phyloP scores from a whole-genome alignment of 1,284 basidiomycete genomes.

The Ceratobasidium papillatum region DNA sequence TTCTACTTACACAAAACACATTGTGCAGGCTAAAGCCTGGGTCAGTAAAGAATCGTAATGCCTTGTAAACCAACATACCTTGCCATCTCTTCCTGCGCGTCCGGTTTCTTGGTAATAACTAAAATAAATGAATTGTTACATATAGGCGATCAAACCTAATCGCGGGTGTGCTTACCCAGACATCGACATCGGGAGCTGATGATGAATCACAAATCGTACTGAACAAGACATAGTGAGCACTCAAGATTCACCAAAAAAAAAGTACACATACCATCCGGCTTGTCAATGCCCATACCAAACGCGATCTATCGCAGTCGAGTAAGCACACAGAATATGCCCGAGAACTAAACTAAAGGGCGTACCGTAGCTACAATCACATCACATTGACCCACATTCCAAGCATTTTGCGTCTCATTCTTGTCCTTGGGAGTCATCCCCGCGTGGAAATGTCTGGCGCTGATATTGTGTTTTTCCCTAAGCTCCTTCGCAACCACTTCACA shows the following conservation, averaged over 20 bases:
- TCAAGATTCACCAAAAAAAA: conserved; percentile 26
- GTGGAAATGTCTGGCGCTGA: conserved; percentile 87
- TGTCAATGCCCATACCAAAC: conserved; percentile 99
- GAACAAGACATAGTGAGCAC: conserved; percentile 29
- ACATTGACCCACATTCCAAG: conserved; percentile 80
- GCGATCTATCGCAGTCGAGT: conserved; percentile 64
- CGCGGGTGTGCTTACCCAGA: conserved; percentile 60
- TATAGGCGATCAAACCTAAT: not conserved
- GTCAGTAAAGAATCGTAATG: not conserved
- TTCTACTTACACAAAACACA: conserved; percentile 41
- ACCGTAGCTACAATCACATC: conserved; percentile 91
- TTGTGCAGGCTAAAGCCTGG: conserved; percentile 35
- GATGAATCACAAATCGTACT: conserved; percentile 84
- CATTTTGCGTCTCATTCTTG: conserved; percentile 68
- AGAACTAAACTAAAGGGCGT: conserved; percentile 43
- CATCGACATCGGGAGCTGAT: conserved; percentile 71
- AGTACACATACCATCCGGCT: conserved; percentile 67
- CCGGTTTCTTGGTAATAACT: conserved; percentile 88
- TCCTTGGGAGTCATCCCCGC: conserved; percentile 77
- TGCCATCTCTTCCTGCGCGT: conserved; percentile 81
- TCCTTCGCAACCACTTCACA: conserved; percentile 83
- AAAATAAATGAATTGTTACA: not conserved
- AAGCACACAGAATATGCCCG: conserved; percentile 19
- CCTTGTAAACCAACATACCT: conserved; percentile 52
- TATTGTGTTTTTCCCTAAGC: conserved; percentile 63